These are phyloP conservation scores for Xylaria sp. DNA, from an alignment of 2,329 filamentous ascomycete genomes.

Conservation along the genomic window DNA sequence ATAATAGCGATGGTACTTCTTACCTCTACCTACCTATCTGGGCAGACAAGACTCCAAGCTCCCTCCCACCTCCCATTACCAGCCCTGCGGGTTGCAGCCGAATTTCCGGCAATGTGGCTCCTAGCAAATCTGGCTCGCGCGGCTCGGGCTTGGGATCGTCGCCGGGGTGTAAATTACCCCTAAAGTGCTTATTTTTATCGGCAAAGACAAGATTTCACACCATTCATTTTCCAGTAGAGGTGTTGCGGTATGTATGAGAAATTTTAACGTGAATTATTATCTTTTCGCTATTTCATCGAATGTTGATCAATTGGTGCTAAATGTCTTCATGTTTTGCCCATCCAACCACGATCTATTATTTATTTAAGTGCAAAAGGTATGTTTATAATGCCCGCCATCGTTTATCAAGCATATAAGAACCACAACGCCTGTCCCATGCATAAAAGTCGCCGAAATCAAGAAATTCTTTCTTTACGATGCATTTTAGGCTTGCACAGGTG, in stretches of 20 bases:
- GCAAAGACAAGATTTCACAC: background rate
- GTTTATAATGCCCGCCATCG: background rate
- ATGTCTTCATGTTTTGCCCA: background rate
- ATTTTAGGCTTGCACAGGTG: conserved; percentile 11
- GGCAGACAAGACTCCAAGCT: conserved; percentile 1
- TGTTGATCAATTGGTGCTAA: background rate
- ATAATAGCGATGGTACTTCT: conserved; percentile 9
- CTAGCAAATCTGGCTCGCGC: conserved; percentile 25
- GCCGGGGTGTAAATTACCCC: conserved; percentile 8
- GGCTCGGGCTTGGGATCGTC: conserved; percentile 22
- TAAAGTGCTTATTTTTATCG: background rate
- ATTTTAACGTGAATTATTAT: background rate
- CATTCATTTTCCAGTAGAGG: background rate
- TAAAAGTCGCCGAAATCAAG: background rate
- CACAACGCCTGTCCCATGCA: conserved; percentile 27
- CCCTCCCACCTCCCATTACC: conserved; percentile 1
- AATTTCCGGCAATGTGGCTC: conserved; percentile 31
- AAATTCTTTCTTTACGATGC: background rate
- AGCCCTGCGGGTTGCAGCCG: conserved; percentile 26
- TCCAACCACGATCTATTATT: conserved; percentile 12
- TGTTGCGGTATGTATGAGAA: background rate
- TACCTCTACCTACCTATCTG: conserved; percentile 3
- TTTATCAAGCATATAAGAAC: background rate
- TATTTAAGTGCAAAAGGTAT: conserved; percentile 2
- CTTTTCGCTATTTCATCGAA: background rate